A percentile compares a stretch with the other conserved stretches of the same genome.
These are phyloP conservation scores for Fusarium mangiferae DNA, from an alignment of 2,329 filamentous ascomycete genomes.

Conservation along the genomic window DNA sequence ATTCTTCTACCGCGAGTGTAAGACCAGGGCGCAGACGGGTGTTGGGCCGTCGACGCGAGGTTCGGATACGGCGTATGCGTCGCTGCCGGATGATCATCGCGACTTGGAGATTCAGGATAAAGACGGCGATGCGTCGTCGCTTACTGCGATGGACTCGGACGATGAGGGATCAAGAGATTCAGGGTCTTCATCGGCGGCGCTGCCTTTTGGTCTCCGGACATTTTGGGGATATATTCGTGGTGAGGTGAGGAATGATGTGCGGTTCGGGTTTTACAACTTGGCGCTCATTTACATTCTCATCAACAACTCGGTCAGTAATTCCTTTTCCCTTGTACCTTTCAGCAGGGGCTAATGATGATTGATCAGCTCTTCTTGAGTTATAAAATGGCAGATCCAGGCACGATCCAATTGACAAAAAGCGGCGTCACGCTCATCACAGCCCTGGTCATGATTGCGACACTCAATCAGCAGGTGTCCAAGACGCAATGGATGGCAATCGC, in stretches of 20 bases:
- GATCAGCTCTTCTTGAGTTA: not conserved
- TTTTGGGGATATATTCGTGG: not conserved
- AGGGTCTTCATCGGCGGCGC: not conserved
- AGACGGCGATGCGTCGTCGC: not conserved
- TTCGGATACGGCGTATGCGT: not conserved
- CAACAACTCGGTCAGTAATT: not conserved
- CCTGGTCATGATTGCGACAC: not conserved
- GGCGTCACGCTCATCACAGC: not conserved
- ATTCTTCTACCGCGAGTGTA: not conserved
- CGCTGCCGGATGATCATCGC: not conserved
- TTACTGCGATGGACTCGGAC: not conserved
- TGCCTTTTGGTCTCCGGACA: not conserved
- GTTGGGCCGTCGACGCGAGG: not conserved
- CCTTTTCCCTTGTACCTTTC: fast-evolving
- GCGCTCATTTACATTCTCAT: not conserved
- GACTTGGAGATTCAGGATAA: not conserved
- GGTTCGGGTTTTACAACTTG: not conserved
- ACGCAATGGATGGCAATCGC: not conserved
- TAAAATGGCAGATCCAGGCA: not conserved
- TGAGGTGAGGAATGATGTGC: not conserved
- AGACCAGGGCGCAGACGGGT: not conserved
- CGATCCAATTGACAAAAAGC: not conserved
- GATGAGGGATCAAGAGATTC: not conserved
- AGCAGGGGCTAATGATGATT: not conserved
- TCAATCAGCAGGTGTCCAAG: not conserved